Base-by-base conservation (phyloP, 2,329 filamentous ascomycete genomes). In the Penicillium palitans region DNA sequence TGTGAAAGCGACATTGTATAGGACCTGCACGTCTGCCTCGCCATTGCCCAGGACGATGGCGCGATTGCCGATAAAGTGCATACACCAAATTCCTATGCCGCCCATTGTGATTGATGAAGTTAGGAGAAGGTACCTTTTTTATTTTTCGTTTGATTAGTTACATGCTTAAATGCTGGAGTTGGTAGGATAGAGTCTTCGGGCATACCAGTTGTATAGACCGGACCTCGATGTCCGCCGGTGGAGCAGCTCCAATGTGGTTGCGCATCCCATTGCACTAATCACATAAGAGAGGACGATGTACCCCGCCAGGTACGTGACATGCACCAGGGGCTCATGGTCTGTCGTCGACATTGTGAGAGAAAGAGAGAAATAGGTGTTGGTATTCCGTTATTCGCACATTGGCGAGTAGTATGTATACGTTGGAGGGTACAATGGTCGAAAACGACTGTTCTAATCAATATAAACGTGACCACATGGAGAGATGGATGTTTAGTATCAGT, bases 31-130 rank as follows among this genome's bases (percentile, higher is more conserved):
- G 37, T 84, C 77, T 13, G 77, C 62, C 59, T 84, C 75, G 40
- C 89, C 89, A 62, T 86, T 65, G 40, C 82, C 87, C 19, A 96
- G 82, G 27, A 88, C 79, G 60, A 93, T 89, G 15, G 91, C 90
- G 52, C 89, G 83, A 71, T 95, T 93, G 24, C 90, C 91, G 64
- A 95, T 88, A 68, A 90, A 93, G 71, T 95, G 90, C 89, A 90
- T 90, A 67, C 84, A 88, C 88, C 87, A 91, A 58, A 90, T 90
- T 40, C 87, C 80, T 60, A 91, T 85, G 3, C 87, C 88, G 8
- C 89, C 89, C 88, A 91, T 90, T 3, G 85, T 84, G 27, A 90
- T 77, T 5, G 88, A 84, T 6, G 88, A 84, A 37, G 83, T 83
- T 13, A 87, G 66, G 3, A 91, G 79, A 1, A 90, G 78, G 61